Base-by-base conservation (phyloP, 306 rosid species). In the Phaseolus lunatus region DNA sequence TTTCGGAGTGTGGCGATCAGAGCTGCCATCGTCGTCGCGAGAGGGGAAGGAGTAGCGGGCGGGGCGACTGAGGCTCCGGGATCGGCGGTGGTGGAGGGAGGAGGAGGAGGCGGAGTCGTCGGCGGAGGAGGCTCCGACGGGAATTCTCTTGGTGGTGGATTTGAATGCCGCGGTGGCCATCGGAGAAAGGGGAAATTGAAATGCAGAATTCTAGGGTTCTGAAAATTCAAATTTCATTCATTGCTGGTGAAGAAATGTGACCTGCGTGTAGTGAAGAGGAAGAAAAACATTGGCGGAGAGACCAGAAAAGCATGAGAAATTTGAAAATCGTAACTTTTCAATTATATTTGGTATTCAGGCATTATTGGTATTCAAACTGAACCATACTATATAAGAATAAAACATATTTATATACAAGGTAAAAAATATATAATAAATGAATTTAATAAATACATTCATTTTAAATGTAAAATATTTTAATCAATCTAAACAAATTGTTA, bases 161-260 rank as follows among this genome's bases (percentile, higher is more conserved):
- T 92, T 96, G 94, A 96, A 96, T 35, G 99, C 98, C 14, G 99
- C 87, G 9, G 96, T 88, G 63, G 99, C 99, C 98, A 92, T 92
- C 33, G 43, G 11, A 16, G 52, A 7, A 26, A 5, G 9, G 53
- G 43, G 16, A 23, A 64, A 53, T 19, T 18, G 1, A 16, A 76
- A 23, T 35, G 35, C 9, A 0, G 5, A 76, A 16, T 47, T 24
- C 16, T 80, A 67, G 84, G 73, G 72, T 75, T 81, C 1, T 9
- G 67, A 44, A 26, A n/a, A 26, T 74, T 61, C 48, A 45, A 63
- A 29, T 61, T 2, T 13, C 13, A 57, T 44, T 19, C 78, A 57
- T 41, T 43, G 19, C 26, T 63, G 9, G 16, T 63, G 72, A 76
- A 31, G 72, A 76, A 76, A 22, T 11, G 16, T 75, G 8, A 12